Conservation (phyloP, 164 flowering plant species). For the Dillenia suffruticosa region DNA sequence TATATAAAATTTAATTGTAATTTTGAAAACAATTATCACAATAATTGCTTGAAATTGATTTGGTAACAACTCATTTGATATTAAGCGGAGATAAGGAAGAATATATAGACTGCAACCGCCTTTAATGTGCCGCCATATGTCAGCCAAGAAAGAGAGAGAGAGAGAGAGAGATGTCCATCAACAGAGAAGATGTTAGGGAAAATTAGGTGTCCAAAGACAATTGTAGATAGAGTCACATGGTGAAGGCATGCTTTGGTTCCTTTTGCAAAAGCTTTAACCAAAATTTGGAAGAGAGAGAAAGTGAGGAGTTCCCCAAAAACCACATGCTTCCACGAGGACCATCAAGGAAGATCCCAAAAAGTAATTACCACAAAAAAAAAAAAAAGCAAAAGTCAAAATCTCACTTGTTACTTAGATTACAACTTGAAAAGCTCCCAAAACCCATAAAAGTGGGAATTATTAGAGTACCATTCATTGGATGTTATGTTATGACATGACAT, state of each 20-base stretch:
- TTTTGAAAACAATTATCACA: too few species aligned
- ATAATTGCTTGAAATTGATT: not conserved
- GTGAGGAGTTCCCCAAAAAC: constrained; percentile 9
- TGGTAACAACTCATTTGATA: constrained; percentile 3
- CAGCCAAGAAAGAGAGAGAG: not conserved
- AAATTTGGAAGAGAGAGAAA: constrained; percentile 12
- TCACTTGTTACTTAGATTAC: constrained; percentile 21
- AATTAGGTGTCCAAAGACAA: constrained; percentile 12
- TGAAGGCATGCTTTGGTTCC: constrained; percentile 40
- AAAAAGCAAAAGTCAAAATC: constrained; percentile 11
- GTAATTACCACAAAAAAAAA: not conserved
- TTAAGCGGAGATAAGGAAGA: constrained; percentile 20
- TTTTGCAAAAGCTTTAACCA: constrained; percentile 19
- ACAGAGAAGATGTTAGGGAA: constrained; percentile 3
- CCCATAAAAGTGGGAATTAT: constrained; percentile 26
- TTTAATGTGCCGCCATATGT: constrained; percentile 15
- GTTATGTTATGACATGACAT: constrained; percentile 24
- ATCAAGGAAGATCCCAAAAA: constrained; percentile 15
- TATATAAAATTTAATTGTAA: too few species aligned
- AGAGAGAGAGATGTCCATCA: constrained; percentile 6
- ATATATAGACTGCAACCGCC: constrained; percentile 10
- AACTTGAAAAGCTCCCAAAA: constrained; percentile 27
- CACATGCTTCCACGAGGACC: constrained; percentile 60
- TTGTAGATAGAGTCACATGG: constrained; percentile 36
- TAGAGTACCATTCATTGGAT: constrained; percentile 16